phyloP scores from a whole-genome alignment of 441 rosid genomes.

The Macaranga tanarius region DNA sequence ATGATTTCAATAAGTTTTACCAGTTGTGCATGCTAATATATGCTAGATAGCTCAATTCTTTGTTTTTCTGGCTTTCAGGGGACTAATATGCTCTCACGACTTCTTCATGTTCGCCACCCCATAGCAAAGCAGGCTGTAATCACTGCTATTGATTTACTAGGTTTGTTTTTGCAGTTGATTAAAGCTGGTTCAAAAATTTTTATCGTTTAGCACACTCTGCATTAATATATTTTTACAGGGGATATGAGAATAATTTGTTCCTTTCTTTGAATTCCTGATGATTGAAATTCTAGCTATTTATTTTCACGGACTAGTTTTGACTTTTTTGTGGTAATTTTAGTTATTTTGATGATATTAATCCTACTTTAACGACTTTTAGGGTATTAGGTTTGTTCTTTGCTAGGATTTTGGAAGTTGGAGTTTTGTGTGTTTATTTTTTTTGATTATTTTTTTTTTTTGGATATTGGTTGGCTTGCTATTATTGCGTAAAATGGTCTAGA shows the following conservation, averaged over 20 bases:
- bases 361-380: not conserved
- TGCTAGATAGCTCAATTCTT: slow-evolving; percentile 19
- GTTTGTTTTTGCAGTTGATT: slow-evolving; percentile 40
- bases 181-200: not conserved
- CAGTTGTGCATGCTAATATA: not conserved
- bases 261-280: not conserved
- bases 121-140: slow-evolving; percentile 99
- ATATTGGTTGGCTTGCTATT: not conserved
- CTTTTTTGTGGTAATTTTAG: not conserved
- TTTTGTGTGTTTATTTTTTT: not conserved
- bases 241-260: not conserved
- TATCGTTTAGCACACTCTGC: not conserved
- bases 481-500: not conserved
- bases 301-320: not conserved
- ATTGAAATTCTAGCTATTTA: not conserved
- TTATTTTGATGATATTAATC: slow-evolving; percentile 5
- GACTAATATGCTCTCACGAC: slow-evolving; percentile 98
- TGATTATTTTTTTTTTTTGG: rapidly evolving
- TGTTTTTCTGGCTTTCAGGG: slow-evolving; percentile 65
- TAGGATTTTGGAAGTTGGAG: slow-evolving; percentile 4
- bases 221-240: not conserved
- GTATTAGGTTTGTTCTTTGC: not conserved
- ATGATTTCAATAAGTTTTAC: slow-evolving; percentile 19
- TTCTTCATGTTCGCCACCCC: slow-evolving; percentile 93
- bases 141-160: slow-evolving; percentile 96